phyloP scores from a whole-genome alignment of 257 asterid species.

The Apocynum venetum region DNA sequence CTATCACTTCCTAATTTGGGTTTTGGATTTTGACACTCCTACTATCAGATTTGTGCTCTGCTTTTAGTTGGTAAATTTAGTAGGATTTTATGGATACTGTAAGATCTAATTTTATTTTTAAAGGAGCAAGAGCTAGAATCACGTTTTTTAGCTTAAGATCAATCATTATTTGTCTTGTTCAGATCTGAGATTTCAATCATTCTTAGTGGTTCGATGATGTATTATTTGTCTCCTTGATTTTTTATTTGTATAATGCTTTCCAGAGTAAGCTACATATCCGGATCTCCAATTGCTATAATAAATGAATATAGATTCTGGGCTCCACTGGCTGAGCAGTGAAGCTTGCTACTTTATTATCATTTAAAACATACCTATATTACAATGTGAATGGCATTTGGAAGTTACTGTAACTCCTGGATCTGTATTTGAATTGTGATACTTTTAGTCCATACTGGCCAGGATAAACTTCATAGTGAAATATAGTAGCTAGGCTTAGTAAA shows the following conservation, averaged over 20 bases:
- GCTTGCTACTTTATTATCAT: not conserved
- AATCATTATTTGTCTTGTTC: too few relatives aligned
- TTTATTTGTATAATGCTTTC: too few relatives aligned
- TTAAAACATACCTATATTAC: too few relatives aligned
- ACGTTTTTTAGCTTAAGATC: not conserved
- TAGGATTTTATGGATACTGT: not conserved
- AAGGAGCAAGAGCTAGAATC: not conserved
- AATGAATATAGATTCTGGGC: too few relatives aligned
- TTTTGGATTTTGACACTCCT: not conserved
- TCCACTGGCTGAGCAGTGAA: not conserved
- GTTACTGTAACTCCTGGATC: not conserved
- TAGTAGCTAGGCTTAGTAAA: too few relatives aligned
- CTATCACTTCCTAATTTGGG: not conserved
- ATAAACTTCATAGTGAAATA: too few relatives aligned
- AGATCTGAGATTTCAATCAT: too few relatives aligned
- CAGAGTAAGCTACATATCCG: too few relatives aligned
- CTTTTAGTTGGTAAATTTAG: not conserved
- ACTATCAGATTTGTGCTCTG: conserved; percentile 5
- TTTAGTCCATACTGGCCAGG: too few relatives aligned
- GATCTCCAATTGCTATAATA: not conserved
- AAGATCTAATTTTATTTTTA: not conserved
- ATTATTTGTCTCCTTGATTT: too few relatives aligned
- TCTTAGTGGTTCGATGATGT: too few relatives aligned
- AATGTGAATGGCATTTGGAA: not conserved
- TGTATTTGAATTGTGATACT: not conserved